These are phyloP conservation scores for Podila minutissima DNA, from an alignment of 192 early-diverging fungal species.

Conservation along the genomic window DNA sequence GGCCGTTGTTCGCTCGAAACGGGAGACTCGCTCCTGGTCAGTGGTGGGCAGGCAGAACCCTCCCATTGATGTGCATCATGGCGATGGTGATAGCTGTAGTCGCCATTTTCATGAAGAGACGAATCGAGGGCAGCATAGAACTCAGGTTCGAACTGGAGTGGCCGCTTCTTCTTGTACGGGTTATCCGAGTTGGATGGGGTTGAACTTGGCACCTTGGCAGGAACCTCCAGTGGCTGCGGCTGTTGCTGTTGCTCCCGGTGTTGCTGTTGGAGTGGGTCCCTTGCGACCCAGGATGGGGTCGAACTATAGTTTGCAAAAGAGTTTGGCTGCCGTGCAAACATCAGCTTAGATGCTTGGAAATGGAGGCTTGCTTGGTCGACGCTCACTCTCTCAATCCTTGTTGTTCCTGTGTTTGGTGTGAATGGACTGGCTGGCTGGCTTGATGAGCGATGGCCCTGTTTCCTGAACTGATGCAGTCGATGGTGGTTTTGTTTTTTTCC, in stretches of 20 bases:
- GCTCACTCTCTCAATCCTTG: no score
- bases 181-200: background rate
- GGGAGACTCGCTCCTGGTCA: background rate
- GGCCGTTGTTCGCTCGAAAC: background rate
- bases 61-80: background rate
- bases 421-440: no score
- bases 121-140: conserved; percentile 36
- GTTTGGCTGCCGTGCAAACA: background rate
- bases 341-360: background rate
- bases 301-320: background rate
- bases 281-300: background rate
- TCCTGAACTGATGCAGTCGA: no score
- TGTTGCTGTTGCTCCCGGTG: background rate
- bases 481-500: no score
- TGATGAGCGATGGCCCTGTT: no score
- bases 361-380: background rate
- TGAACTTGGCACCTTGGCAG: background rate
- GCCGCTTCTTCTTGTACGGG: conserved; percentile 16
- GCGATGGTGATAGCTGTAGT: no score
- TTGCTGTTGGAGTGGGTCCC: background rate
- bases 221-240: background rate
- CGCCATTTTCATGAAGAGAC: conserved; percentile 9
- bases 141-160: conserved; percentile 45
- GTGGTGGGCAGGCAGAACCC: background rate
- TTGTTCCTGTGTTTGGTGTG: no score